Evolutionary conservation across 495 filamentous ascomycete genomes (phyloP), one percentile per base, ranked within the genome.

Genomic region (Aspergillus egyptiacus): DNA sequence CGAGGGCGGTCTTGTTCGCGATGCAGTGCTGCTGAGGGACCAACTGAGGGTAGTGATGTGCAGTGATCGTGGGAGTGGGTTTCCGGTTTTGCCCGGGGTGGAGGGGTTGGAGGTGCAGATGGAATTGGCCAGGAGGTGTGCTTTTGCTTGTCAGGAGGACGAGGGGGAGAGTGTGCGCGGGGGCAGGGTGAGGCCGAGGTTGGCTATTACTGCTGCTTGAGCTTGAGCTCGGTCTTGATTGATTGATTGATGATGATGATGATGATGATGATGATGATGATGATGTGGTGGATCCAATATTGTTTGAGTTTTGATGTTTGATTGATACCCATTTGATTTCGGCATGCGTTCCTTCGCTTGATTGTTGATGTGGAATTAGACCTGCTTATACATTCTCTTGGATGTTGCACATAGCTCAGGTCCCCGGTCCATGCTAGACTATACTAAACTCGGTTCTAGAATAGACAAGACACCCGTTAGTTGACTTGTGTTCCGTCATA

Each of bases 1-100:
- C 30, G 67, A 68, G 50, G 46, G 42, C 2, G 54, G 61, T 3
- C 42, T 72, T 31, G 36, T 53, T 1, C 32, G 59, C 14, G 63
- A 70, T 50, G 67, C 65, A 3, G 61, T 48, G 8, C 24, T 51
- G 5, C 41, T 72, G 24, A 57, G 66, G 36, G 67, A 66, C 44
- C 45, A 54, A 11, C 50, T 72, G 27, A 53, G 57, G 33, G 27
- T 11, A 2, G 44, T 68, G 19, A 52, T 72, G 48, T 69, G 62
- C 53, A 51, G 51, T 10, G 9, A 20, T 7, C 15, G 27, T 1
- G 41, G 28, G 2, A 18, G 27, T 9, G 27, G 18, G 9, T 31
- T 44, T 9, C 41, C 41, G 11, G 10, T 23, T 2, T 14, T 44
- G 9, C 41, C 41, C 0, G 41, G 41, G 14, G 23, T 5, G 13